Conservation (phyloP, 2,329 filamentous ascomycete genomes). For the Sordariomycetes sp. region DNA sequence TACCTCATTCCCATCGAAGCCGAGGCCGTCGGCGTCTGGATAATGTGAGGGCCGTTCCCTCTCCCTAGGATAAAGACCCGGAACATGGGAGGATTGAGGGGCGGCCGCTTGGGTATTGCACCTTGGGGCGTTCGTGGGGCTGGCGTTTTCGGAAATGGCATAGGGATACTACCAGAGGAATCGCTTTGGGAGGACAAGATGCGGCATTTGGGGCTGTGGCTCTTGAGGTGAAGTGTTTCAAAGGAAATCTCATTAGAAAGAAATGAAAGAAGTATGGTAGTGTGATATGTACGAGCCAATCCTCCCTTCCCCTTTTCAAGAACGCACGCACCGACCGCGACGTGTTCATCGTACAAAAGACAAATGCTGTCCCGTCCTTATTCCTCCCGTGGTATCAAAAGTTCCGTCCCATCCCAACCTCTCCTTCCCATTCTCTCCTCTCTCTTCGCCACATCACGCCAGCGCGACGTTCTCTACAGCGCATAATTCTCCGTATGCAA, state of each 20-base stretch:
- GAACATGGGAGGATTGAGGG: neutral
- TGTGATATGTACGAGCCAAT: neutral
- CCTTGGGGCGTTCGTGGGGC: too few species aligned
- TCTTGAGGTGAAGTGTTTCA: too few species aligned
- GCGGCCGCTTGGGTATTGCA: neutral
- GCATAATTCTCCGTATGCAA: slow-evolving; percentile 94
- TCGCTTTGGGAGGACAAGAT: too few species aligned
- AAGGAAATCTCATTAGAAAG: neutral
- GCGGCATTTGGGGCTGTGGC: too few species aligned
- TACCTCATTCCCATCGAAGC: slow-evolving; percentile 1
- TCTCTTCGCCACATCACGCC: neutral
- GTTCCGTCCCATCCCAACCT: neutral
- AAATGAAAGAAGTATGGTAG: neutral
- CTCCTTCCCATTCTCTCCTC: neutral
- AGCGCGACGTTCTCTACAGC: slow-evolving; percentile 35
- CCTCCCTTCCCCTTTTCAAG: slow-evolving; percentile 3
- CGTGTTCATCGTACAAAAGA: neutral
- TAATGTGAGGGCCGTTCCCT: neutral
- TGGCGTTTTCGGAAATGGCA: too few species aligned
- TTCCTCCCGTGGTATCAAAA: neutral
- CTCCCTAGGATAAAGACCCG: neutral
- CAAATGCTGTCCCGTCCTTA: neutral
- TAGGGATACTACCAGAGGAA: too few species aligned
- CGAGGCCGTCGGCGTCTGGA: neutral
- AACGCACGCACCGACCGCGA: neutral